Conservation (phyloP, 768 basidiomycete species). For the Tephrocybe sp. region DNA sequence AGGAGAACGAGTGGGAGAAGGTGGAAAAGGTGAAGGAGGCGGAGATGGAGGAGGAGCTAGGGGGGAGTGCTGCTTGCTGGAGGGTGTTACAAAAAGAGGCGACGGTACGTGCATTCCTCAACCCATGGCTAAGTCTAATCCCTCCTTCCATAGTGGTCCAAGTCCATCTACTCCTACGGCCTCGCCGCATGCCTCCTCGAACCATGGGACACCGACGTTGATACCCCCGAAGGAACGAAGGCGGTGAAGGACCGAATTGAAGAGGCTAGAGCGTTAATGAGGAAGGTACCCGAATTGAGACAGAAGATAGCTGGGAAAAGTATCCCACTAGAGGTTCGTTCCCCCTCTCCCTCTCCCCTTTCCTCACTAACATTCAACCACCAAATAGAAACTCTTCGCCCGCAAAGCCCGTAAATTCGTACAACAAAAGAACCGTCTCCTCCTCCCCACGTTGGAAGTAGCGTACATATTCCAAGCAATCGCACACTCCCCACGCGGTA, state of each 20-base stretch:
- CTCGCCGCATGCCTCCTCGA: slow-evolving; percentile 74
- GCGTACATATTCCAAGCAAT: slow-evolving; percentile 79
- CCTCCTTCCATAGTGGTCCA: no score
- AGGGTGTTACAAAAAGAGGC: slow-evolving; percentile 67
- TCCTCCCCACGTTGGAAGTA: slow-evolving; percentile 81
- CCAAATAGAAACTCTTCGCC: slow-evolving; percentile 73
- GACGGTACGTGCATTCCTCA: slow-evolving; percentile 56
- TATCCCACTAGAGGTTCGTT: slow-evolving; percentile 56
- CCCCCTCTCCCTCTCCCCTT: background rate
- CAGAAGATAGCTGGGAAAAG: slow-evolving; percentile 80
- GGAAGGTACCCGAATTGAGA: slow-evolving; percentile 66
- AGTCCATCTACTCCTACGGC: slow-evolving; percentile 72
- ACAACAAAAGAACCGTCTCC: slow-evolving; percentile 64
- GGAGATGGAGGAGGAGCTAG: slow-evolving; percentile 5
- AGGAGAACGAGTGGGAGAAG: background rate
- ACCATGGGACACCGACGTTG: slow-evolving; percentile 25
- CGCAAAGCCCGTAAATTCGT: slow-evolving; percentile 86
- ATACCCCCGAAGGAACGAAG: slow-evolving; percentile 9
- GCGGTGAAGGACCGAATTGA: slow-evolving; percentile 33
- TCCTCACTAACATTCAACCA: background rate
- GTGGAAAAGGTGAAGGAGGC: background rate
- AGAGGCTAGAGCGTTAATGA: slow-evolving; percentile 67
- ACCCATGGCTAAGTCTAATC: no score
- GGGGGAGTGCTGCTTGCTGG: slow-evolving; percentile 57
- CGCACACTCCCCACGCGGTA: slow-evolving; percentile 65